Conservation (phyloP, 257 asterid genomes). For the Solanum neorickii region DNA sequence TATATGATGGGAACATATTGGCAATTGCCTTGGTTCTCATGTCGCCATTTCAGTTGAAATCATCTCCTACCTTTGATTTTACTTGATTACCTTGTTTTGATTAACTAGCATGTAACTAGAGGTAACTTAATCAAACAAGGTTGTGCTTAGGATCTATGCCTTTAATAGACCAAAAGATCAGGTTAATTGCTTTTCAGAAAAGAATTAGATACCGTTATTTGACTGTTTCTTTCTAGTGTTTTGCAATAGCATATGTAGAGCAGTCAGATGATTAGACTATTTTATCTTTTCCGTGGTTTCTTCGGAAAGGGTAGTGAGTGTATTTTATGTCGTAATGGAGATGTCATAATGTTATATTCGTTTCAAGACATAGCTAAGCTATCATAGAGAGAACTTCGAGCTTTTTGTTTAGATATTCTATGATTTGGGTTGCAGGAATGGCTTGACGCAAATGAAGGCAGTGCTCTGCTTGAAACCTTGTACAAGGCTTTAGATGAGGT, state of each 20-base stretch:
- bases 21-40: neutral
- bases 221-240: neutral
- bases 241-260: neutral
- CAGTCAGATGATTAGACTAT: neutral
- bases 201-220: neutral
- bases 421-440: conserved; percentile 59
- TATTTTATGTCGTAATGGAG: neutral
- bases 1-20: neutral
- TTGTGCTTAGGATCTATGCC: neutral
- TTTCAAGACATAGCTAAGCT: neutral
- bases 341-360: neutral
- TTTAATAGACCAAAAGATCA: neutral
- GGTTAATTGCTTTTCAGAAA: neutral
- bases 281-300: neutral
- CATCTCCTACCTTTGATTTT: neutral
- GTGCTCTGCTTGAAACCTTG: conserved; percentile 50
- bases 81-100: neutral
- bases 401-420: neutral
- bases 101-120: neutral
- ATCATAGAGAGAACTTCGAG: neutral
- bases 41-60: neutral
- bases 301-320: neutral
- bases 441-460: conserved; percentile 57
- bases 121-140: neutral
- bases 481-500: conserved; percentile 95